Percentiles rank a stretch among this genome's conserved stretches.
phyloP scores from a whole-genome alignment of 140 eudicot species.

The Senecio squalidus region DNA sequence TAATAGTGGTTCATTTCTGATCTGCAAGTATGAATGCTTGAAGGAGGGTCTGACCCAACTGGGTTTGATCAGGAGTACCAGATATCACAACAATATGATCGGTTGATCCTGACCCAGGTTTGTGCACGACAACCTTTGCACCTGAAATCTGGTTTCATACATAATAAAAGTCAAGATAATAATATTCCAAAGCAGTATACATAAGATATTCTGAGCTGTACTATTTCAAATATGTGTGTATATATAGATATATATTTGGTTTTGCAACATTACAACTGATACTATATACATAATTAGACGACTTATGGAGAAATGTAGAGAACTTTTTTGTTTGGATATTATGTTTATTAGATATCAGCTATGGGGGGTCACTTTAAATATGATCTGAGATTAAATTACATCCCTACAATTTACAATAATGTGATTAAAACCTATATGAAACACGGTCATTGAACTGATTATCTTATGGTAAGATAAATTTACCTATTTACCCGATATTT shows the following conservation, averaged over 20 bases:
- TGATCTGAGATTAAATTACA: too few species aligned
- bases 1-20: conserved; percentile 30
- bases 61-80: conserved; percentile 69
- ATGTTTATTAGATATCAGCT: too few species aligned
- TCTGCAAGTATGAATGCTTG: conserved; percentile 75
- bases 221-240: too few species aligned
- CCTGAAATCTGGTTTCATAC: conserved; percentile 63
- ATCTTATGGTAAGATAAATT: not conserved
- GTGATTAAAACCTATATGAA: not conserved
- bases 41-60: conserved; percentile 80
- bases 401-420: too few species aligned
- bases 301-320: too few species aligned
- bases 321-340: too few species aligned
- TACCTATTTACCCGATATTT: not conserved
- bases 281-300: too few species aligned
- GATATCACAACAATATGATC: conserved; percentile 53
- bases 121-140: conserved; percentile 57
- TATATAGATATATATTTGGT: too few species aligned
- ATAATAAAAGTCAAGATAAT: conserved; percentile 3
- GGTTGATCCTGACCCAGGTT: conserved; percentile 39
- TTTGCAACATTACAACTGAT: too few species aligned
- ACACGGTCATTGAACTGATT: not conserved
- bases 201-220: too few species aligned
- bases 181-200: not conserved
- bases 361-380: too few species aligned